Base-by-base conservation (phyloP, 768 basidiomycete genomes). In the Tulasnella sp. region DNA sequence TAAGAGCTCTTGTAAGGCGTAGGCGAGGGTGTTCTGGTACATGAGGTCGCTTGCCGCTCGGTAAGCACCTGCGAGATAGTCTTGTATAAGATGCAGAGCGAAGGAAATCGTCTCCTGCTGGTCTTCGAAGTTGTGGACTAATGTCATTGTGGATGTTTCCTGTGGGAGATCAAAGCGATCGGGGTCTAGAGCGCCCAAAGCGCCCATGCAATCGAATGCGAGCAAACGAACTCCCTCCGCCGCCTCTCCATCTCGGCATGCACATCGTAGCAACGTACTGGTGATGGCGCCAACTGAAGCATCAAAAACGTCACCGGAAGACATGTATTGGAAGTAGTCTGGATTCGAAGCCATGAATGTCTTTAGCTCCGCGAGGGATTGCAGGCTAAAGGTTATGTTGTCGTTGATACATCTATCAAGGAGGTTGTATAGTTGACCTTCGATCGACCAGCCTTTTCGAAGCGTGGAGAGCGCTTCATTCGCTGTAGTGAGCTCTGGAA, bases 171-270 rank as follows among this genome's bases (percentile, higher is more conserved):
- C 85, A 66, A 87, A 86, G 51, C 96, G 79, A 74, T 98, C 95
- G 0, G 95, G 95, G 70, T 99, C 96, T 17, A 94, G 78, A 1
- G 96, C 96, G 4, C 96, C 96, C 11, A 98, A 73, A 21, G 89
- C 80, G 1, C 94, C 92, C 58, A 98, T 82, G 68, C 90, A 96
- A 67, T 96, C 89, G 67, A 85, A 93, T 0, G 91, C 86, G 19
- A 88, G 70, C 44, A 81, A 73, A 17, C 83, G 82, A 8, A 92
- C 67, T 1, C 76, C 67, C 47, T 93, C 86, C 4, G 78, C 77
- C 4, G 79, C 81, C 50, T 94, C 89, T 0, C 83, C 84, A 63
- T 95, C 92, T 8, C 89, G 80, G 55, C 81, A 81, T 0, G 86
- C 85, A 0, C 84, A 82, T 15, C 76, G 69, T 55, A 94, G 78